Evolutionary conservation across 2,329 filamentous ascomycete species (phyloP).

Genomic region (Didymella arachidicola): DNA sequence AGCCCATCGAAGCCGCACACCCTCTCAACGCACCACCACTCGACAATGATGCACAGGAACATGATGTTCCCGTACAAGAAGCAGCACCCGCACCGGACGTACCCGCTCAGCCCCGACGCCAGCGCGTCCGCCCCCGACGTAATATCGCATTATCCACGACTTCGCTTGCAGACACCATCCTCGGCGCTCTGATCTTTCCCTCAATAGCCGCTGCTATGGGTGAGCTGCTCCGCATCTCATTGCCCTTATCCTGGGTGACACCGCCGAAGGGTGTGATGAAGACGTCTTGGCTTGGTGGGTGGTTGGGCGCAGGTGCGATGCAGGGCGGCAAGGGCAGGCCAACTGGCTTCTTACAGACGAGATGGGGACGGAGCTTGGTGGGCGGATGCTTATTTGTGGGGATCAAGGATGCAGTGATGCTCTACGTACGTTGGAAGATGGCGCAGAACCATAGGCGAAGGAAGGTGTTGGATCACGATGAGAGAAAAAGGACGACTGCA

Average conservation of each 20-base stretch:
- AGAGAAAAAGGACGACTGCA: conserved; percentile 9
- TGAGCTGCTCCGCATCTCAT: conserved; percentile 70
- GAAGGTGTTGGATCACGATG: conserved; percentile 54
- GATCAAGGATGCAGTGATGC: conserved; percentile 71
- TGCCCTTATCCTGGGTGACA: conserved; percentile 72
- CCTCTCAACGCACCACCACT: conserved; percentile 46
- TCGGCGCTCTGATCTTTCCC: conserved; percentile 80
- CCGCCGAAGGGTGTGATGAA: conserved; percentile 49
- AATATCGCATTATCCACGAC: conserved; percentile 62
- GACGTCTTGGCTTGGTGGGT: conserved; percentile 35
- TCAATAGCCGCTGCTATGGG: conserved; percentile 81
- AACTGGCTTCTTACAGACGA: conserved; percentile 76
- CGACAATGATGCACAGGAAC: conserved; percentile 32
- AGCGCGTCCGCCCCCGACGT: conserved; percentile 52
- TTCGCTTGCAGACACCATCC: conserved; percentile 65
- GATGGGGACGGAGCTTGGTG: conserved; percentile 87
- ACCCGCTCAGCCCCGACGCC: conserved; percentile 32
- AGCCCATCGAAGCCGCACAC: conserved; percentile 31
- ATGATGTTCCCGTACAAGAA: conserved; percentile 22
- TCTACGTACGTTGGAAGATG: conserved; percentile 65
- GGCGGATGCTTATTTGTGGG: conserved; percentile 91
- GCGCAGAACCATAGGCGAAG: conserved; percentile 57
- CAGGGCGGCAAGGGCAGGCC: conserved; percentile 46
- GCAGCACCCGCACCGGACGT: conserved; percentile 43
- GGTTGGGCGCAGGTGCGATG: conserved; percentile 25